Conservation (phyloP, 2,329 filamentous ascomycete species). For the Exophiala alcalophila region DNA sequence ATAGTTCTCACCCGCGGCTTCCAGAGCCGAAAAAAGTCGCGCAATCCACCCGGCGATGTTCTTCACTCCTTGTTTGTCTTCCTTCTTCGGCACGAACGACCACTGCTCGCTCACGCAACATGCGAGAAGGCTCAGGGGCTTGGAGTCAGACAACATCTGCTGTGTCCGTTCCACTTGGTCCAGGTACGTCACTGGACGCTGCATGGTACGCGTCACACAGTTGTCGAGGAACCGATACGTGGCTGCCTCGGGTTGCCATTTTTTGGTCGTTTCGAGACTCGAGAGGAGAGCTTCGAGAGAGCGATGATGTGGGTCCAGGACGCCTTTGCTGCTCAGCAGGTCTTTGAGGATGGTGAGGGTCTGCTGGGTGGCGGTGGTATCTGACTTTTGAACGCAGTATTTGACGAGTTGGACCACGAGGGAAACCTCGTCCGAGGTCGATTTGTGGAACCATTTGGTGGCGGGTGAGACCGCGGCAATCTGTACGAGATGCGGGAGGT, state of each 20-base stretch:
- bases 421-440: constrained; percentile 45
- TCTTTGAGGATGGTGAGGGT: constrained; percentile 8
- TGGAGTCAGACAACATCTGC: constrained; percentile 32
- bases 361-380: constrained; percentile 2
- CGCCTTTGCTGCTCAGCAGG: constrained; percentile 31
- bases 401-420: constrained; percentile 42
- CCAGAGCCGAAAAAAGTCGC: constrained; percentile 55
- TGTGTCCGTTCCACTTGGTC: constrained; percentile 45
- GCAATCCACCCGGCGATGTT: constrained; percentile 59
- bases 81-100: constrained; percentile 61
- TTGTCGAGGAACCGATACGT: constrained; percentile 77
- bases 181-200: constrained; percentile 77
- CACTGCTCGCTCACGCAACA: constrained; percentile 75
- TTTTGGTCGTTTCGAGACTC: constrained; percentile 39
- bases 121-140: constrained; percentile 54
- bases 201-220: constrained; percentile 71
- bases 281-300: constrained; percentile 40
- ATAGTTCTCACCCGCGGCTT: constrained; percentile 52
- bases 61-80: constrained; percentile 44
- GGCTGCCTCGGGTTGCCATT: constrained; percentile 35
- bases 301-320: constrained; percentile 34
- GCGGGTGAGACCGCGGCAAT: constrained; percentile 77
- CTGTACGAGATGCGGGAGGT: constrained; percentile 75
- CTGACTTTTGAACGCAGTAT: constrained; percentile 36
- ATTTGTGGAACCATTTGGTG: constrained; percentile 87